phyloP scores from a whole-genome alignment of 352 stramenopile species.

The Peronospora farinosa region DNA sequence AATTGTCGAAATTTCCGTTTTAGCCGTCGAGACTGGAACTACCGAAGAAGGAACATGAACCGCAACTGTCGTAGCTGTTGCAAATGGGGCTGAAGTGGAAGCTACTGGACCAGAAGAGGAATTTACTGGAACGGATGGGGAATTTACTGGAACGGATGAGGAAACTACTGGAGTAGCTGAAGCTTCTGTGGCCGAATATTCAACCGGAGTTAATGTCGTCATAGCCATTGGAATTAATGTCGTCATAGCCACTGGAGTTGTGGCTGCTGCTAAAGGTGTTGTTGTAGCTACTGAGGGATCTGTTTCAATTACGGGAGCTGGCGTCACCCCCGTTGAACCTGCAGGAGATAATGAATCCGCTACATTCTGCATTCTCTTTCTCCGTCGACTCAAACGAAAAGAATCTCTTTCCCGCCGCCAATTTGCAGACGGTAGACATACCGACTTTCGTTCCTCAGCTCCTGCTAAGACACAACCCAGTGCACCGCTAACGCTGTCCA shows the following conservation, averaged over 20 bases:
- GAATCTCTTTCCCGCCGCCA: slow-evolving; percentile 10
- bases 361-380: slow-evolving; percentile 12
- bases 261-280: neutral
- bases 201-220: neutral
- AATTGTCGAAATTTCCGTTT: neutral
- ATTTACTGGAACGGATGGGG: neutral
- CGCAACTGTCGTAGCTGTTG: neutral
- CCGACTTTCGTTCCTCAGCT: slow-evolving; percentile 10
- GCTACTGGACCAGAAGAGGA: neutral
- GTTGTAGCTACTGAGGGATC: neutral
- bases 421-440: slow-evolving; percentile 27
- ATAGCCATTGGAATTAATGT: neutral
- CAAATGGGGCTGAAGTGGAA: neutral
- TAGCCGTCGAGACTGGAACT: neutral
- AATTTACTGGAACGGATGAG: neutral
- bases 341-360: neutral
- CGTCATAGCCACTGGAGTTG: neutral
- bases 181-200: neutral
- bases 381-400: slow-evolving; percentile 7
- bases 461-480: slow-evolving; percentile 30
- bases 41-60: neutral
- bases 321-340: neutral
- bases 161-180: too few relatives aligned
- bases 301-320: slow-evolving; percentile 1
- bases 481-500: slow-evolving; percentile 18